A percentile compares a stretch with the other conserved stretches of the same genome.
These are phyloP conservation scores for Pistacia integerrima DNA, from an alignment of 345 rosid species.

Conservation along the genomic window DNA sequence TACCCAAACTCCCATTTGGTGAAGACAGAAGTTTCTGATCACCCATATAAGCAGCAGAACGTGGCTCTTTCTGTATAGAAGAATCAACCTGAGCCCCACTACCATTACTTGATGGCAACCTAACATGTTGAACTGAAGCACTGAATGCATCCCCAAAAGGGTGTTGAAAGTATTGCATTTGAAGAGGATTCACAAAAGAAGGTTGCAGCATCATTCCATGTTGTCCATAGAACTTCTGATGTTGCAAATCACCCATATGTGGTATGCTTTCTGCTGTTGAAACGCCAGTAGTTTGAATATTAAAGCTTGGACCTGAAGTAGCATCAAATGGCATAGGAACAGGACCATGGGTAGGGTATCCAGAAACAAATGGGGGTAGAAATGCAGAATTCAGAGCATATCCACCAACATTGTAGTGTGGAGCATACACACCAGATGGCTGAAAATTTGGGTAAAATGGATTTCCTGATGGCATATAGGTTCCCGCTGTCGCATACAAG, in stretches of 20 bases:
- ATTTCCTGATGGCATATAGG: no score
- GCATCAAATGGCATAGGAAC: constrained; percentile 63
- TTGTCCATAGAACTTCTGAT: constrained; percentile 47
- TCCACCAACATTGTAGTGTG: no score
- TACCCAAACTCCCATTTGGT: constrained; percentile 43
- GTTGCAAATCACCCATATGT: constrained; percentile 44
- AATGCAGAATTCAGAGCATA: no score
- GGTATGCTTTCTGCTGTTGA: constrained; percentile 40
- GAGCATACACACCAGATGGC: background rate
- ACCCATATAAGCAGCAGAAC: constrained; percentile 39
- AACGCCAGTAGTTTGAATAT: constrained; percentile 35
- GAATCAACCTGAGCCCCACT: constrained; percentile 46
- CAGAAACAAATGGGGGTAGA: constrained; percentile 39
- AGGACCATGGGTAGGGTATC: constrained; percentile 72
- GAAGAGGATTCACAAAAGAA: constrained; percentile 63
- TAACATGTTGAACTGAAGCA: constrained; percentile 34
- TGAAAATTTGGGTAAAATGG: no score
- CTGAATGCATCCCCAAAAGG: constrained; percentile 50
- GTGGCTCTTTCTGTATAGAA: constrained; percentile 43
- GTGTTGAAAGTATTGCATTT: constrained; percentile 72
- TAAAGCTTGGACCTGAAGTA: constrained; percentile 44
- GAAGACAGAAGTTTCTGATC: constrained; percentile 60
- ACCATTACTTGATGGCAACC: constrained; percentile 34
- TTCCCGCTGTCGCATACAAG: no score
- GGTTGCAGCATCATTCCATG: constrained; percentile 55